These are phyloP conservation scores for Candida vartiovaarae DNA, from an alignment of 805 yeast genomes.

Conservation along the genomic window DNA sequence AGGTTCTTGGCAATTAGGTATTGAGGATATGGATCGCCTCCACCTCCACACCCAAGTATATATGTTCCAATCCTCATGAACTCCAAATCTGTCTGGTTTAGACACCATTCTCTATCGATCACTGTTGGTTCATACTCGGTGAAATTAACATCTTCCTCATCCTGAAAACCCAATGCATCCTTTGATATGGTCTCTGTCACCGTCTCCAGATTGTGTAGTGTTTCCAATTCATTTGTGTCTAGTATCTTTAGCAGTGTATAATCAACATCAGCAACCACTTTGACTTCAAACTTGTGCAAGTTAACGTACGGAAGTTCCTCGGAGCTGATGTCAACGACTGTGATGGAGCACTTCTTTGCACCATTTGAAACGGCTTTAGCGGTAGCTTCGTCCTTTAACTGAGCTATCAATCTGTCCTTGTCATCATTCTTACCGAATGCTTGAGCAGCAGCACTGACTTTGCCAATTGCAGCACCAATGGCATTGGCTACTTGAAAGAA, in stretches of 20 bases:
- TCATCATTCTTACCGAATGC: constrained; percentile 17
- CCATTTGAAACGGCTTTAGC: constrained; percentile 22
- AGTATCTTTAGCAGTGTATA: constrained; percentile 20
- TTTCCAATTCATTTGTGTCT: constrained; percentile 3
- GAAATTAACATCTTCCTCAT: constrained; percentile 2
- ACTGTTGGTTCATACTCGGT: constrained; percentile 27
- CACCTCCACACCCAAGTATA: constrained; percentile 47
- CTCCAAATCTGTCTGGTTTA: constrained; percentile 31
- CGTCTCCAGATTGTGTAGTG: not conserved
- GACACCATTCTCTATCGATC: constrained; percentile 28
- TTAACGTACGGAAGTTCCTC: constrained; percentile 30
- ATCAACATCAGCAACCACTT: constrained; percentile 39
- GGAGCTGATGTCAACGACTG: constrained; percentile 22
- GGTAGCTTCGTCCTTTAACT: constrained; percentile 18
- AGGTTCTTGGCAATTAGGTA: constrained; percentile 30
- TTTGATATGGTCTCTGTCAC: constrained; percentile 6
- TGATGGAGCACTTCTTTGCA: constrained; percentile 19
- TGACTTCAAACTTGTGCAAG: constrained; percentile 29
- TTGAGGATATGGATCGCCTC: constrained; percentile 42
- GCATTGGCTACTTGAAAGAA: constrained; percentile 43
- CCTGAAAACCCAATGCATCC: constrained; percentile 4
- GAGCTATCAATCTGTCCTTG: constrained; percentile 16
- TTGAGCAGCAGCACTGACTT: constrained; percentile 27
- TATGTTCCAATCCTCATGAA: constrained; percentile 37
- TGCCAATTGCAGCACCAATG: constrained; percentile 46